phyloP scores from a whole-genome alignment of 2,329 filamentous ascomycete species.

The Fusarium aywerte region DNA sequence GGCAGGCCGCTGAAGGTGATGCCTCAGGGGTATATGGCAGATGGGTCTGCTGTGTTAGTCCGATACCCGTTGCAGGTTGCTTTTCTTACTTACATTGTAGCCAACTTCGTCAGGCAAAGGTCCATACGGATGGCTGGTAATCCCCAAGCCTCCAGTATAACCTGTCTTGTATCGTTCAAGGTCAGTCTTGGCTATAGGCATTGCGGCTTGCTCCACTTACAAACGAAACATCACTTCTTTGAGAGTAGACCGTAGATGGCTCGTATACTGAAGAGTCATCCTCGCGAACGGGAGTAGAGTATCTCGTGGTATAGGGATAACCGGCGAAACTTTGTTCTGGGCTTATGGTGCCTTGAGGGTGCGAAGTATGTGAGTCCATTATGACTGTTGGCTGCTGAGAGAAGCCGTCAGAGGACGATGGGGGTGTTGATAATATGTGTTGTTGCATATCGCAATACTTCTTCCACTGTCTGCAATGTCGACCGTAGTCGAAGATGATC shows the following conservation, averaged over 20 bases:
- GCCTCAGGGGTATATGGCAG: constrained; percentile 58
- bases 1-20: constrained; percentile 58
- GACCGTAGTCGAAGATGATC: background rate
- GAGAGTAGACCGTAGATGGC: constrained; percentile 32
- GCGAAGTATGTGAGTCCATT: constrained; percentile 35
- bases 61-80: background rate
- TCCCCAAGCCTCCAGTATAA: constrained; percentile 19
- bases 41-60: constrained; percentile 26
- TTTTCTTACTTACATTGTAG: constrained; percentile 34
- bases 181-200: background rate
- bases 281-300: constrained; percentile 36
- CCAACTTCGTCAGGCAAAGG: constrained; percentile 37
- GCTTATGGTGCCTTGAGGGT: constrained; percentile 20
- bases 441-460: constrained; percentile 50
- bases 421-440: constrained; percentile 58
- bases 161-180: constrained; percentile 21
- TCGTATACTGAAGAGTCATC: constrained; percentile 35
- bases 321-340: constrained; percentile 15
- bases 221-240: constrained; percentile 26
- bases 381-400: constrained; percentile 20
- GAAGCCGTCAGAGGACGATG: constrained; percentile 50
- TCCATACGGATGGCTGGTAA: constrained; percentile 32
- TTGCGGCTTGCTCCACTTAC: constrained; percentile 26
- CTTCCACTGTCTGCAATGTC: constrained; percentile 3
- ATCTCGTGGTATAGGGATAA: constrained; percentile 28